These are phyloP conservation scores for Maudiozyma turicensis DNA, from an alignment of 805 yeast genomes.

Conservation along the genomic window DNA sequence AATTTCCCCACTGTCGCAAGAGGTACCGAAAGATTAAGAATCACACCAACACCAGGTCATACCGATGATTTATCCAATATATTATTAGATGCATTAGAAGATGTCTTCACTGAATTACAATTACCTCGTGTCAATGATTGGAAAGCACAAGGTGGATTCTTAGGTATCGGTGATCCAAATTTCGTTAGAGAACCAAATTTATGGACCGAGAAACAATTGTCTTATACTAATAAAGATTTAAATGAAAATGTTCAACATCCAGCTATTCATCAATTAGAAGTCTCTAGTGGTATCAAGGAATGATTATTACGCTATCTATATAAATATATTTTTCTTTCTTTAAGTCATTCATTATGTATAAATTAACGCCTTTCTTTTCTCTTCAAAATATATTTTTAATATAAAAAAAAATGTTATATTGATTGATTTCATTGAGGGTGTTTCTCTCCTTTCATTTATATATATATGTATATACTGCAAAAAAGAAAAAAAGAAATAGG, in stretches of 20 bases:
- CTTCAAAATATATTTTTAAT: background rate
- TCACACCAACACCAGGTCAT: slow-evolving; percentile 99
- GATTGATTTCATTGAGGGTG: no score
- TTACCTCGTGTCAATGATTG: slow-evolving; percentile 72
- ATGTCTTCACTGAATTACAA: slow-evolving; percentile 64
- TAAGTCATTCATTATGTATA: no score
- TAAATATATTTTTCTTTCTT: no score
- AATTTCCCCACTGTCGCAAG: slow-evolving; percentile 96
- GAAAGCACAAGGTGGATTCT: slow-evolving; percentile 74
- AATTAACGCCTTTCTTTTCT: no score
- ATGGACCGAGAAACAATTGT: slow-evolving; percentile 81
- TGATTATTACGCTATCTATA: background rate
- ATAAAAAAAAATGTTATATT: background rate
- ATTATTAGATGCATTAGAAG: slow-evolving; percentile 69
- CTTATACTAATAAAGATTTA: slow-evolving; percentile 51
- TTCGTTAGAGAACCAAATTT: slow-evolving; percentile 47
- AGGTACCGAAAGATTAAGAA: slow-evolving; percentile 91
- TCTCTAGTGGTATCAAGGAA: slow-evolving; percentile 50
- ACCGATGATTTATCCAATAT: slow-evolving; percentile 63
- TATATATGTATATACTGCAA: no score
- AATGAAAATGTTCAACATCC: slow-evolving; percentile 61
- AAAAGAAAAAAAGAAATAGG: no score
- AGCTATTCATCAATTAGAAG: slow-evolving; percentile 50
- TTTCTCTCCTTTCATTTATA: no score
- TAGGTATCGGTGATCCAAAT: slow-evolving; percentile 69